Base-by-base conservation (phyloP, 768 basidiomycete genomes). In the Termitomyces sp. region DNA sequence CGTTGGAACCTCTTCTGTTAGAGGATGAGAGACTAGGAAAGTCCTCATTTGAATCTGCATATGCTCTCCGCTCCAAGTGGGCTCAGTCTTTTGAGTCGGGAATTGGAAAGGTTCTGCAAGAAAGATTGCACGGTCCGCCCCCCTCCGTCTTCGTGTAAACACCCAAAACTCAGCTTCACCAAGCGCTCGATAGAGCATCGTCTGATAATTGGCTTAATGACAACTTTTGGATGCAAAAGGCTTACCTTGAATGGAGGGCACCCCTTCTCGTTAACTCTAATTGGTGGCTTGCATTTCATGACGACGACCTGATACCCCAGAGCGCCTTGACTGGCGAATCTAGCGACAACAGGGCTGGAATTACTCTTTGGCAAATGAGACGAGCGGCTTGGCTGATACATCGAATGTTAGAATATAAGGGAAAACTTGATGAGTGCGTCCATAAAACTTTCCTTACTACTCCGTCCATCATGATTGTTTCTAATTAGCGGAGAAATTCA, bases 191-290 rank as follows among this genome's bases (percentile, higher is more conserved):
- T 73, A 84, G 79, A 62, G 73, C 77, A 1, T 95, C 94, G 7
- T 92, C 93, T 0, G 77, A 87, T 69, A 97, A 96, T 68, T 98
- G 95, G 95, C 81, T 98, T 11, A 84, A 95, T 61, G 95, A 98
- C 68, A 93, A 90, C 55, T 87, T 96, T 62, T 98, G 95, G 96
- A 73, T 84, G 57, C 84, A 88, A 63, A 88, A 89, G 63, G 85
- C 92, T 1, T 98, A 98, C 69, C 85, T 90, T 48, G 88, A 91
- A 71, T 92, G 87, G 86, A 82, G 95, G 32, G 82, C 83, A 0
- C 94, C 95, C 0, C 75, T 98, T 11, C 77, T 90, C 54, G 73
- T 98, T 62, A 89, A 98, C 69, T 95, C 94, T 3, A 98, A 97
- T 66, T 98, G 95, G 95, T 98, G 95, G 95, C 76, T 97, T 23